Evolutionary conservation across 306 rosid species (phyloP).

Genomic region (Dalbergia cochinchinensis): DNA sequence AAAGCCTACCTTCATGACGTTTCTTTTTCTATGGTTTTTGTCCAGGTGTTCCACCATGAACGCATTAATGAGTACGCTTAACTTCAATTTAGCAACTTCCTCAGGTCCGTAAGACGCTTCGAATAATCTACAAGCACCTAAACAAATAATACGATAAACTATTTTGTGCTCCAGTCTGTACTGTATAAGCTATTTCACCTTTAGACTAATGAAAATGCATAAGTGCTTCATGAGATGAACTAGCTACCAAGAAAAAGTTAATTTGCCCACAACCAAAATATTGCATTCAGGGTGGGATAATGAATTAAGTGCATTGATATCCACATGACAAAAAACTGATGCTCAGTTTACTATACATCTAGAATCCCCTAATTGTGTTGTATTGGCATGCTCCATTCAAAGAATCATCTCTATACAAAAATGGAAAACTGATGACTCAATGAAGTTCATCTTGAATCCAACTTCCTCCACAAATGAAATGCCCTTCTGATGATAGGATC

Average conservation of each 20-base stretch:
- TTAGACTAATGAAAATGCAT: not conserved
- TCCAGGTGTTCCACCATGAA: not conserved
- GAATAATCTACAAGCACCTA: not conserved
- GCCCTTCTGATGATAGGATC: slow-evolving; percentile 81
- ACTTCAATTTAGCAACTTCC: slow-evolving; percentile 3
- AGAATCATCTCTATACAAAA: slow-evolving; percentile 35
- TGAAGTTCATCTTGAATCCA: slow-evolving; percentile 50
- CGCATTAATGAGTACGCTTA: not conserved
- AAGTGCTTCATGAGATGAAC: not conserved
- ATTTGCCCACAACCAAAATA: slow-evolving; percentile 4
- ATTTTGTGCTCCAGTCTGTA: no score
- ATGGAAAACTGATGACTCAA: slow-evolving; percentile 18
- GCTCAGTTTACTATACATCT: slow-evolving; percentile 39
- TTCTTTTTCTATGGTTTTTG: not conserved
- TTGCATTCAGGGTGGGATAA: not conserved
- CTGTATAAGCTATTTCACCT: not conserved
- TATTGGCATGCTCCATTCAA: slow-evolving; percentile 35
- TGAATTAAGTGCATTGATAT: slow-evolving; percentile 20
- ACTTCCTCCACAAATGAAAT: slow-evolving; percentile 57
- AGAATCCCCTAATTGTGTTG: slow-evolving; percentile 1
- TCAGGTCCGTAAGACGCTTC: not conserved
- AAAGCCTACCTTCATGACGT: not conserved
- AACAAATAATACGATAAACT: no score
- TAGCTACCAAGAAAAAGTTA: slow-evolving; percentile 4
- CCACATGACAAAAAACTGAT: slow-evolving; percentile 13